Base-by-base conservation (phyloP, 441 rosid genomes). In the Viola pubescens region DNA sequence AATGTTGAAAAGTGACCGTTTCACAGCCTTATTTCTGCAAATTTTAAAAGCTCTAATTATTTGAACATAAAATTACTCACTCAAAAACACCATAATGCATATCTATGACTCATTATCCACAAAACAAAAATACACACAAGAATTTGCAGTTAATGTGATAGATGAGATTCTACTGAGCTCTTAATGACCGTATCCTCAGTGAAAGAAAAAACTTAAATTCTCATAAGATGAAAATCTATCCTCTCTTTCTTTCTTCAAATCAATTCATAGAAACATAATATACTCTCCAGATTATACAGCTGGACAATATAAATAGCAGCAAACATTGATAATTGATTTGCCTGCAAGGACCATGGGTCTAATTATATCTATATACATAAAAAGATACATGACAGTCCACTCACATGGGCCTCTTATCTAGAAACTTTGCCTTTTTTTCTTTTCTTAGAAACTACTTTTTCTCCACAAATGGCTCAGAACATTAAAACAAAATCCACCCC, bases 281-380 rank as follows among this genome's bases (percentile, higher is more conserved):
- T 54, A 48, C 48, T 59, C 63, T 63, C 50, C 52, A 41, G 56
- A 59, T 53, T 55, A 56, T 37, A 55, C 66, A 60, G 56, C 59
- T 45, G 54, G 58, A 38, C 51, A 38, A 5, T 49, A 70, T 64
- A 58, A 51, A 59, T 52, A 47, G 46, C 63, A 64, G 65, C 50
- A 49, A 41, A 47, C 48, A 48, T 38, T 16, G 37, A 59, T 49
- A 26, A 13, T 61, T 61, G 66, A 56, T 43, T 60, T 54, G 47
- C 12, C 59, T 48, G 47, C 38, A 43, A 65, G 70, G 70, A 40
- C 69, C 59, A 55, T 55, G 56, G 39, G 54, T 38, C 16, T 26
- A 2, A 26, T 26, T 26, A 26, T 26, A 26, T 26, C 34, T 26
- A 26, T 26, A 43, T 46, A 49, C 12, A 10, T n/a, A 19, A 13